A percentile compares a stretch with the other conserved stretches of the same genome.
Evolutionary conservation across 225 moss, liverwort and hornwort genomes (phyloP).

Genomic region (Rhytidiadelphus loreus): DNA sequence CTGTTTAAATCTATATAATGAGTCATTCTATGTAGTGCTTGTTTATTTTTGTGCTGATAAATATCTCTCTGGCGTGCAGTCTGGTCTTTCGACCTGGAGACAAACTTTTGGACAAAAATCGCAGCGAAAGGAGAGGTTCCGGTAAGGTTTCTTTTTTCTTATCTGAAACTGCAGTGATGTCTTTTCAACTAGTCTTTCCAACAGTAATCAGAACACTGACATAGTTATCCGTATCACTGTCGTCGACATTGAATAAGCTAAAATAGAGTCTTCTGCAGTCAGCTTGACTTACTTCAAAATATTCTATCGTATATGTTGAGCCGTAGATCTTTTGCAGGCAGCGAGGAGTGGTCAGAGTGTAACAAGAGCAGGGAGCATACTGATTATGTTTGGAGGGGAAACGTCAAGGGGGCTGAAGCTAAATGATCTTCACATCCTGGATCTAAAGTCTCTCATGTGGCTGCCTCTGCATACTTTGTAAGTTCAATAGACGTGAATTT

Average conservation of each 20-base stretch:
- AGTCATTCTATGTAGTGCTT: neutral
- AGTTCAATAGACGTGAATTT: conserved; percentile 2
- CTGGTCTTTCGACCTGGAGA: conserved; percentile 88
- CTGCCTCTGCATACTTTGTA: conserved; percentile 65
- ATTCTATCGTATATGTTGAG: neutral
- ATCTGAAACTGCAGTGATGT: neutral
- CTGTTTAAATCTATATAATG: neutral
- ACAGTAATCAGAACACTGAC: neutral
- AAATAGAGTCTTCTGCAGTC: neutral
- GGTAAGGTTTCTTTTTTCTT: conserved; percentile 16
- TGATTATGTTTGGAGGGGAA: conserved; percentile 90
- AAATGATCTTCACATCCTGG: conserved; percentile 78
- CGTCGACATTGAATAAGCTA: neutral
- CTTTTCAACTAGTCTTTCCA: neutral
- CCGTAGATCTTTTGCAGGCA: conserved; percentile 22
- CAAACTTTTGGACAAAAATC: conserved; percentile 64
- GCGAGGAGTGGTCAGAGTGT: conserved; percentile 81
- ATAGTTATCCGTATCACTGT: neutral
- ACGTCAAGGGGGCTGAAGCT: conserved; percentile 64
- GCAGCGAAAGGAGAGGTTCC: conserved; percentile 73
- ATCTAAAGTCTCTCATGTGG: conserved; percentile 83
- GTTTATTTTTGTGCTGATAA: neutral
- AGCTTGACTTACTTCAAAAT: neutral
- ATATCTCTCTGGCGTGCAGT: conserved; percentile 18
- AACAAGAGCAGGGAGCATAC: conserved; percentile 75